phyloP scores from a whole-genome alignment of 2,329 filamentous ascomycete genomes.

The Verticillium isaacii region DNA sequence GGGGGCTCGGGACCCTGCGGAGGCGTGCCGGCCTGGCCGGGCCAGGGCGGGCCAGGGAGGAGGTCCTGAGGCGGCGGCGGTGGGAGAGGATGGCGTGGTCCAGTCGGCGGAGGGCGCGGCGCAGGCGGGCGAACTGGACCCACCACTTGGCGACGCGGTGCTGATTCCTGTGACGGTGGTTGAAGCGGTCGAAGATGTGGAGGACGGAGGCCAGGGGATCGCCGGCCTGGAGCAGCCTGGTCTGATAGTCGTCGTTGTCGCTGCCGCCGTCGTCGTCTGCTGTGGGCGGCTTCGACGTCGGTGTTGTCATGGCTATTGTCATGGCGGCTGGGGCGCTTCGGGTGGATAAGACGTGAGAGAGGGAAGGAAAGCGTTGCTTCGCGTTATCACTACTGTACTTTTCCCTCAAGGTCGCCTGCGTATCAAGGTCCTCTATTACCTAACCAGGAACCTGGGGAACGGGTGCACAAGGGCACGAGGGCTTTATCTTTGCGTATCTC shows the following conservation, averaged over 20 bases:
- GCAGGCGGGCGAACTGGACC: slow-evolving; percentile 64
- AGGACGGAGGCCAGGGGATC: slow-evolving; percentile 31
- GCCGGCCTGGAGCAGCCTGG: background rate
- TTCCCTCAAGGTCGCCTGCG: too few relatives aligned
- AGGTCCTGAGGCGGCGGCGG: background rate
- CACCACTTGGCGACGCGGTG: slow-evolving; percentile 82
- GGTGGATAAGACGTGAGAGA: too few relatives aligned
- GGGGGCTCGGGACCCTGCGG: background rate
- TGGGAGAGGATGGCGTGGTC: slow-evolving; percentile 24
- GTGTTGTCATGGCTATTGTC: background rate
- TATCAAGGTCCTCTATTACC: too few relatives aligned
- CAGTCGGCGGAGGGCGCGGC: slow-evolving; percentile 59
- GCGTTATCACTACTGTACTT: too few relatives aligned
- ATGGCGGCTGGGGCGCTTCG: too few relatives aligned
- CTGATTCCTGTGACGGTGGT: slow-evolving; percentile 87
- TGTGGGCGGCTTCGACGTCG: too few relatives aligned
- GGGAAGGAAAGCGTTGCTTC: too few relatives aligned
- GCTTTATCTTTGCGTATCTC: too few relatives aligned
- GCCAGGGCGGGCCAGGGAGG: background rate
- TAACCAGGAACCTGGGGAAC: too few relatives aligned
- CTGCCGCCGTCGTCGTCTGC: too few relatives aligned
- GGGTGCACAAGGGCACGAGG: too few relatives aligned
- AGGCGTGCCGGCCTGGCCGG: background rate
- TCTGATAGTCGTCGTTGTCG: background rate
- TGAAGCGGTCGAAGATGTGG: slow-evolving; percentile 64